Evolutionary conservation across 164 flowering plant species (phyloP), one percentile per base, ranked within the genome.

Genomic region (Malania oleifera): DNA sequence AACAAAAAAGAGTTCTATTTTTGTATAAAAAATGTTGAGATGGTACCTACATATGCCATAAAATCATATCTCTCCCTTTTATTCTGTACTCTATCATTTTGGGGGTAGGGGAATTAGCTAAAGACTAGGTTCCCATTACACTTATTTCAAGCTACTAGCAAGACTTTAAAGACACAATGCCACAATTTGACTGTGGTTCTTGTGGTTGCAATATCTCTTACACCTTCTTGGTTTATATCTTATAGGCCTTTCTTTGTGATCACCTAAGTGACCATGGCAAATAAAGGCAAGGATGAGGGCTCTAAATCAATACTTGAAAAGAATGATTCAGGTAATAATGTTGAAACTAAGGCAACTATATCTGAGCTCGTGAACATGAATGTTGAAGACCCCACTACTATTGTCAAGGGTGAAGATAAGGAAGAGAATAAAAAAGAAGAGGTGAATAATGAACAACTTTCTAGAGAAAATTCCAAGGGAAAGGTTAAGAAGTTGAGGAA

Each of bases 401-500:
- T 31, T 31, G 6, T 31, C 9, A 31, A 9, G 35, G 9, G 6
- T n/a, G n/a, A 4, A 18, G 47, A 46, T n/a, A 61, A 62, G 41
- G 54, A 57, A 50, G 78, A 23, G 40, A 34, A 55, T 31, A 23
- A 26, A 53, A 46, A 25, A 24, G 55, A 24, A 34, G 25, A 52
- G n/a, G 35, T 28, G 19, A 28, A 62, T 7, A 47, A 18, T 11
- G 51, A 47, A 47, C 22, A 47, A 47, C 8, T 47, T 47, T 2
- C 7, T 9, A 24, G 13, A 44, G 19, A 8, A 51, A 59, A 24
- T 24, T 37, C 62, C 10, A 60, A 26, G 52, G 41, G 64, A 15
- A 56, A 52, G 35, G 47, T 17, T 11, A 53, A 57, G 12, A 56
- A 47, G 57, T 31, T 23, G 45, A 61, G 9, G 69, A 61, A 65